Conservation (phyloP, 2,329 filamentous ascomycete genomes). For the Alternaria arbusti region DNA sequence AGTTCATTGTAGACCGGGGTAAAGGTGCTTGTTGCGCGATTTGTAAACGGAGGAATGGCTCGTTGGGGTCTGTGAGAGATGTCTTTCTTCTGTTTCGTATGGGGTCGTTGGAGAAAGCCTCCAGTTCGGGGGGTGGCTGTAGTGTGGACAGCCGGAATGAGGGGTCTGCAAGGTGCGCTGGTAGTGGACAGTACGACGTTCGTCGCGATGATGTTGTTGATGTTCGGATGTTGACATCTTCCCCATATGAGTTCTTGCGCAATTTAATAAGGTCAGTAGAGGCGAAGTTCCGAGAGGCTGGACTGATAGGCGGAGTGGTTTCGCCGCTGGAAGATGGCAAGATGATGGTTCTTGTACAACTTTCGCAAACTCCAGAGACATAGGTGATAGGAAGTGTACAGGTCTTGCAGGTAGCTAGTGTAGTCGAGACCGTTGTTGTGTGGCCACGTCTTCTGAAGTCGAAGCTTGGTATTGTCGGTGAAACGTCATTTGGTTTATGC, state of each 20-base stretch:
- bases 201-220: constrained; percentile 27
- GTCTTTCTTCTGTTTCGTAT: constrained; percentile 27
- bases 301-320: constrained; percentile 36
- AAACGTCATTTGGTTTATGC: not conserved
- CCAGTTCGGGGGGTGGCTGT: constrained; percentile 24
- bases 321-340: constrained; percentile 25
- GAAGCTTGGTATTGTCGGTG: constrained; percentile 27
- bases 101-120: constrained; percentile 9
- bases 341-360: constrained; percentile 39
- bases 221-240: constrained; percentile 15
- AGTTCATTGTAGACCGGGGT: constrained; percentile 11
- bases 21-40: constrained; percentile 26
- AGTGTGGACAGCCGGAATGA: constrained; percentile 42
- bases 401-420: constrained; percentile 39
- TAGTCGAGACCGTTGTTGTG: constrained; percentile 18
- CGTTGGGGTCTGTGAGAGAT: constrained; percentile 40
- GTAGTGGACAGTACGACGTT: constrained; percentile 24
- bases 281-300: constrained; percentile 30
- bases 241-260: constrained; percentile 21
- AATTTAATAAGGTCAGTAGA: constrained; percentile 28
- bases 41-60: constrained; percentile 37
- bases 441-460: constrained; percentile 29
- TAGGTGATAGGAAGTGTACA: constrained; percentile 38
- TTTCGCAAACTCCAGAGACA: constrained; percentile 36
- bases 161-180: constrained; percentile 29